phyloP scores from a whole-genome alignment of 2,329 filamentous ascomycete genomes.

The Beauveria sp. region DNA sequence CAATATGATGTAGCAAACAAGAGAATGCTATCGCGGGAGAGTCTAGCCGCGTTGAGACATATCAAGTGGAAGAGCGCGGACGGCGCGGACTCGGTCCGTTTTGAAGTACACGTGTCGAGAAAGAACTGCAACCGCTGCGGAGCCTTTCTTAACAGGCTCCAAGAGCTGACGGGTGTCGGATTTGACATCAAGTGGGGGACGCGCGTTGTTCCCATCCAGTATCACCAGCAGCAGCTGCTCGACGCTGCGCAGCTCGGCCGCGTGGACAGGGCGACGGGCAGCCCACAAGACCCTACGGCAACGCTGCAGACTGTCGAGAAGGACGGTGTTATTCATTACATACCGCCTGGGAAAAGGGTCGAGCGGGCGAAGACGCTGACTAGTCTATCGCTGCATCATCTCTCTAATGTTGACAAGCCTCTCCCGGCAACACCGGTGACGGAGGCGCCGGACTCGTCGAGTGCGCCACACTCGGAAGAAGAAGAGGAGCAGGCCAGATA shows the following conservation, averaged over 20 bases:
- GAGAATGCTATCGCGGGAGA: conserved; percentile 15
- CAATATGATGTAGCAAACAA: not conserved
- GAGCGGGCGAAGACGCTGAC: not conserved
- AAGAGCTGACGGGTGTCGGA: conserved; percentile 19
- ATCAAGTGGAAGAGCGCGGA: conserved; percentile 19
- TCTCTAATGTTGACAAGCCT: conserved; percentile 1
- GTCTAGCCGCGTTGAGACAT: conserved; percentile 18
- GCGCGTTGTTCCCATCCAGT: conserved; percentile 14
- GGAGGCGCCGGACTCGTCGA: not conserved
- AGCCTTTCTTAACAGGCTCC: conserved; percentile 19
- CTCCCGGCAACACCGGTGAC: conserved; percentile 6
- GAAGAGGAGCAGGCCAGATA: not conserved
- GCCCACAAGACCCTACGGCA: not conserved
- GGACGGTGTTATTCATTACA: not conserved
- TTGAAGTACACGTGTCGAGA: conserved; percentile 29
- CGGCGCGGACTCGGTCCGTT: conserved; percentile 13
- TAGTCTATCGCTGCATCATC: not conserved
- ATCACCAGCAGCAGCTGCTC: not conserved
- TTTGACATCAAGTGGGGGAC: conserved; percentile 23
- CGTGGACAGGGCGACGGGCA: no score
- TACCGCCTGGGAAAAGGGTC: not conserved
- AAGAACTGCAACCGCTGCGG: conserved; percentile 24
- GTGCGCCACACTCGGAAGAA: not conserved
- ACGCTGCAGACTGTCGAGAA: not conserved
- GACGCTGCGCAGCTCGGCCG: not conserved